These are phyloP conservation scores for Claviceps maximensis DNA, from an alignment of 2,329 filamentous ascomycete genomes.

Conservation along the genomic window DNA sequence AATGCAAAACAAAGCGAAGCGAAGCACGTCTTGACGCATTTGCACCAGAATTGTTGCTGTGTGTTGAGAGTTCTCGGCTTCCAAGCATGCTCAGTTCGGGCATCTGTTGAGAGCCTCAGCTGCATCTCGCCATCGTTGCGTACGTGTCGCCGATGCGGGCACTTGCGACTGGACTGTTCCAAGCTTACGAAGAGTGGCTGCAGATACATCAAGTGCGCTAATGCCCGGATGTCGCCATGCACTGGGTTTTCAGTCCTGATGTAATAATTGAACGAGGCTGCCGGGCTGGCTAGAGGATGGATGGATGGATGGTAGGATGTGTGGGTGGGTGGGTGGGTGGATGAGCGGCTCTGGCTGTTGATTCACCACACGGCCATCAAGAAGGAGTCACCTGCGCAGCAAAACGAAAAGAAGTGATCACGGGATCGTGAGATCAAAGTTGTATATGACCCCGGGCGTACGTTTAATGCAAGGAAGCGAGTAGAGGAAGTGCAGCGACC, in stretches of 20 bases:
- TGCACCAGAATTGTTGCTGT: too few species aligned
- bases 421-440: background rate
- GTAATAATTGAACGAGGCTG: background rate
- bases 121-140: background rate
- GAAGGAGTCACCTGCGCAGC: background rate
- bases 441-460: background rate
- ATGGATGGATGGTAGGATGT: background rate
- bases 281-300: background rate
- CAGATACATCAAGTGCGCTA: background rate
- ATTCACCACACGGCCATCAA: background rate
- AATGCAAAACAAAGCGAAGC: too few species aligned
- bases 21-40: too few species aligned
- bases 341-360: background rate
- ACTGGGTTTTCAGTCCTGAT: background rate
- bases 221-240: conserved; percentile 3
- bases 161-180: too few species aligned
- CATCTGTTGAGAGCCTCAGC: background rate
- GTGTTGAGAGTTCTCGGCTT: background rate
- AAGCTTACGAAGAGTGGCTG: background rate
- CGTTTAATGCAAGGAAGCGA: background rate
- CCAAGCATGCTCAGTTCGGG: background rate
- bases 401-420: background rate
- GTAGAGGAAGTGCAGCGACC: background rate
- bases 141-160: background rate
- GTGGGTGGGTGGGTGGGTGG: background rate